phyloP scores from a whole-genome alignment of 495 filamentous ascomycete species.

The Trichocladium uniseriatum region DNA sequence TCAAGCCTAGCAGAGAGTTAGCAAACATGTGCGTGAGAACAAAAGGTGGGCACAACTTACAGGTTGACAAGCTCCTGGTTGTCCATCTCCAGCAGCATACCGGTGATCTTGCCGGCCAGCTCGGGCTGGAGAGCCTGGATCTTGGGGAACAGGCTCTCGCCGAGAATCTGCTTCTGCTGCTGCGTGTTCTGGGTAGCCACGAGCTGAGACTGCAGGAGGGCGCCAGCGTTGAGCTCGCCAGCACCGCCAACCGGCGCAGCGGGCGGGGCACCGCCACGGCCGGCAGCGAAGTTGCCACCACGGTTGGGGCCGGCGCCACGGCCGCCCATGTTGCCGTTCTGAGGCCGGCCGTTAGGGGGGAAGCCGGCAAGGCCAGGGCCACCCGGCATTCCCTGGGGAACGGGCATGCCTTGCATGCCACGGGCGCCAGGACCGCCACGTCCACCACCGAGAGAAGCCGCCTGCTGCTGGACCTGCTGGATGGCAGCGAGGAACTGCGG shows the following conservation, averaged over 20 bases:
- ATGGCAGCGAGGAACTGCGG: conserved; percentile 53
- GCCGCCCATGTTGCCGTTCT: conserved; percentile 33
- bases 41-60: conserved; percentile 52
- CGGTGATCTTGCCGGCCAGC: conserved; percentile 97
- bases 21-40: conserved; percentile 5
- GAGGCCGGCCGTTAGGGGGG: conserved; percentile 41
- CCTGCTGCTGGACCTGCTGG: conserved; percentile 59
- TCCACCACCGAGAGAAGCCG: conserved; percentile 52
- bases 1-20: conserved; percentile 56
- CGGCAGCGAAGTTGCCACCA: conserved; percentile 37
- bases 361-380: conserved; percentile 59
- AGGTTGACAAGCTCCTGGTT: conserved; percentile 84
- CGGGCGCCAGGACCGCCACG: conserved; percentile 64
- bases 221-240: conserved; percentile 31
- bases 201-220: conserved; percentile 43
- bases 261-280: conserved; percentile 41
- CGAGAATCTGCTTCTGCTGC: conserved; percentile 96
- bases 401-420: conserved; percentile 64
- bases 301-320: conserved; percentile 32
- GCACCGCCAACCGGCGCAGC: conserved; percentile 17
- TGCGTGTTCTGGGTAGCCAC: conserved; percentile 43
- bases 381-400: conserved; percentile 42
- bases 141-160: conserved; percentile 96
- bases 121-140: conserved; percentile 88
- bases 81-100: conserved; percentile 99